Evolutionary conservation across 306 rosid genomes (phyloP), one percentile per base, ranked within the genome.

Genomic region (Lotus japonicus): DNA sequence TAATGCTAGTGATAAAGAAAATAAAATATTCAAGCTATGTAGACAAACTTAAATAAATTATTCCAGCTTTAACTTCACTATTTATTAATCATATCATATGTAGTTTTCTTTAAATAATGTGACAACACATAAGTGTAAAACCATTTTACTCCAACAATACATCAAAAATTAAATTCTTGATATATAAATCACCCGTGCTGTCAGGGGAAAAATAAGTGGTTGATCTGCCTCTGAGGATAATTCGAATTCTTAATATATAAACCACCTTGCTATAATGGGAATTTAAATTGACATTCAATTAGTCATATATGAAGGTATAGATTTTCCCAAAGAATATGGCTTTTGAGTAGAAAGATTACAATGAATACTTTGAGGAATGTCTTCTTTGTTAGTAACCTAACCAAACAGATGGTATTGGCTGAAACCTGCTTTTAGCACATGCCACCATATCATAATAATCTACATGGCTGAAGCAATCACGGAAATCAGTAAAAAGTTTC

Each of bases 401-500:
- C 97, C 97, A 91, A 78, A 81, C 3, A 50, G 96, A 69, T 56
- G 97, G 97, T 53, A 91, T 85, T 28, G 84, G 87, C 69, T 86
- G 94, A 80, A 91, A 86, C 86, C 81, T 86, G 87, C 73, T 85
- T 73, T 88, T 91, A 45, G 94, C 89, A 76, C 85, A 83, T 58
- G 83, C 84, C 84, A 88, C 68, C 51, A 85, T 78, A 61, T 86
- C 94, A 65, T 80, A 86, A 73, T 91, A 86, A 72, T 91, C 94
- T 41, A 58, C 73, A 58, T 57, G 73, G 72, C 54, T 79, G 78
- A 91, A 85, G 84, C 88, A 88, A 83, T 91, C 96, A 26, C 96
- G 86, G 66, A 88, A 86, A 80, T 88, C 96, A 1, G 94, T 88
- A 81, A 88, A 87, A 50, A 91, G 96, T 85, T 86, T 91, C 73